Evolutionary conservation across 441 rosid species (phyloP).

Genomic region (Populus hybrid): DNA sequence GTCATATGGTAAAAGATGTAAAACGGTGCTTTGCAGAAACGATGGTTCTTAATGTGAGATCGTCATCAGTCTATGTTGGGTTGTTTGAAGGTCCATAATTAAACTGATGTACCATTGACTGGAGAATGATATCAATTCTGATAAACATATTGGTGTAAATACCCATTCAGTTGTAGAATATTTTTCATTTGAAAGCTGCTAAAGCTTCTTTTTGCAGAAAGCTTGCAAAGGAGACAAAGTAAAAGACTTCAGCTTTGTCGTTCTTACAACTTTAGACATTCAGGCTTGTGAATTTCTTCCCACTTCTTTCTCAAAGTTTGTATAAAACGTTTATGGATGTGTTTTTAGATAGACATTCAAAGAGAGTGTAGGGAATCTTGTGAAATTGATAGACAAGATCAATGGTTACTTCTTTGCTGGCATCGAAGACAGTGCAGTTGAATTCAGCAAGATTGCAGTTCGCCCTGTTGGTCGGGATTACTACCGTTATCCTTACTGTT

Average conservation of each 20-base stretch:
- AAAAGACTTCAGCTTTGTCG: slow-evolving; percentile 67
- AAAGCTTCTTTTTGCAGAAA: slow-evolving; percentile 49
- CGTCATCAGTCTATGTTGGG: background rate
- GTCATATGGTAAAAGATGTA: too few relatives aligned
- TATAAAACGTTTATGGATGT: slow-evolving; percentile 13
- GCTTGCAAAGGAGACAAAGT: slow-evolving; percentile 76
- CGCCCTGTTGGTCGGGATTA: slow-evolving; percentile 82
- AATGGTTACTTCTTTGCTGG: slow-evolving; percentile 85
- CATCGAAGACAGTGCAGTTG: slow-evolving; percentile 81
- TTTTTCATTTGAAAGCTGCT: background rate
- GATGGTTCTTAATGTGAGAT: background rate
- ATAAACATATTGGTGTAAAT: too few relatives aligned
- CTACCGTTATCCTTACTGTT: slow-evolving; percentile 81
- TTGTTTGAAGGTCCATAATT: background rate
- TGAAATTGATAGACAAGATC: slow-evolving; percentile 76
- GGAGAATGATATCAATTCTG: background rate
- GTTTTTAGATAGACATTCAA: slow-evolving; percentile 26
- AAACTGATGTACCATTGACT: background rate
- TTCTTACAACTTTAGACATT: slow-evolving; percentile 81
- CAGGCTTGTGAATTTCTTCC: slow-evolving; percentile 51
- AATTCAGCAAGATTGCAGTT: slow-evolving; percentile 90
- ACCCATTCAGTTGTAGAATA: background rate
- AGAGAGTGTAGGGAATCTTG: slow-evolving; percentile 76
- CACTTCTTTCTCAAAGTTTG: slow-evolving; percentile 3
- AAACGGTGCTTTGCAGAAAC: background rate